Percentiles rank a stretch among this genome's conserved stretches.
These are phyloP conservation scores for Erigeron canadensis DNA, from an alignment of 129 eudicot genomes.

Conservation along the genomic window DNA sequence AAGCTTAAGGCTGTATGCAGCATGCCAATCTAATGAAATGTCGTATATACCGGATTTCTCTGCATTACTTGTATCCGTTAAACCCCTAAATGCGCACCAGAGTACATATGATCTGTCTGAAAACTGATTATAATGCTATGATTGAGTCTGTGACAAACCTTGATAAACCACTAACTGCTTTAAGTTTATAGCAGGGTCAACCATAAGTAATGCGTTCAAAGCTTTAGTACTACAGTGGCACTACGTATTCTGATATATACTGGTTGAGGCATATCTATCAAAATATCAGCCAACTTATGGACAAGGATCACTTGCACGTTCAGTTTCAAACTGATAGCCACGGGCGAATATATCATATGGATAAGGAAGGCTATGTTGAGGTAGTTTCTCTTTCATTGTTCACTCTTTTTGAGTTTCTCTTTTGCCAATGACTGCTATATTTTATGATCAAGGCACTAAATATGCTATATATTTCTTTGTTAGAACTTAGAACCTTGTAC, in stretches of 20 bases:
- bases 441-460: slow-evolving; percentile 17
- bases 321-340: slow-evolving; percentile 16
- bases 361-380: slow-evolving; percentile 29
- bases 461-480: background rate
- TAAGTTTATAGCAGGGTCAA: slow-evolving; percentile 15
- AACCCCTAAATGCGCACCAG: background rate
- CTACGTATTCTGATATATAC: slow-evolving; percentile 19
- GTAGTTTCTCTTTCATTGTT: slow-evolving; percentile 21
- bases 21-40: background rate
- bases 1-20: background rate
- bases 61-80: background rate
- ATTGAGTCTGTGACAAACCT: slow-evolving; percentile 11
- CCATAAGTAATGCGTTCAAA: slow-evolving; percentile 3
- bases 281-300: slow-evolving; percentile 31
- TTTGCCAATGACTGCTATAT: slow-evolving; percentile 2
- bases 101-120: background rate
- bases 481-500: slow-evolving; percentile 11
- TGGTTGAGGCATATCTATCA: slow-evolving; percentile 19
- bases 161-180: background rate
- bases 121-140: background rate
- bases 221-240: slow-evolving; percentile 4
- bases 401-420: background rate
- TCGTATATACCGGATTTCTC: background rate
- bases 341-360: background rate
- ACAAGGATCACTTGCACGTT: slow-evolving; percentile 21